Percentiles rank a stretch among this genome's conserved stretches.
Conservation (phyloP, 2,329 filamentous ascomycete genomes). For the Gnomoniopsis sp. region DNA sequence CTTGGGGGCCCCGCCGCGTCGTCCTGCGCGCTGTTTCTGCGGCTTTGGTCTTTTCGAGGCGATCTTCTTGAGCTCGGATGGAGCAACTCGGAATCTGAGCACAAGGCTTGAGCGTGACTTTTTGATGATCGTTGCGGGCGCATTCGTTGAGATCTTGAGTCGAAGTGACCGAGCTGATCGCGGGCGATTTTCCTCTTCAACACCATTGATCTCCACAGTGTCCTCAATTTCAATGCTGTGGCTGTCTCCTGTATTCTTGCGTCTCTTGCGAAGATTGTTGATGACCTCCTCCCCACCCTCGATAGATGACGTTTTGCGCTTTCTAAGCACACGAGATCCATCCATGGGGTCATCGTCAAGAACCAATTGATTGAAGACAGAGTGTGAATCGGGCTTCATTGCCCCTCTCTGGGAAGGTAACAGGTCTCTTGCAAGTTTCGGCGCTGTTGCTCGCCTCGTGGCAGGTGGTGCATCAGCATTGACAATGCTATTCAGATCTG, state of each 20-base stretch:
- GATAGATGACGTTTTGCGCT: conserved; percentile 76
- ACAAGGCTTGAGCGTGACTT: conserved; percentile 45
- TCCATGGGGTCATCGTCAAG: conserved; percentile 71
- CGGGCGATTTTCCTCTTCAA: conserved; percentile 32
- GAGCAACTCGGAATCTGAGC: conserved; percentile 56
- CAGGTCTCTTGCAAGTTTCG: conserved; percentile 68
- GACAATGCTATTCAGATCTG: conserved; percentile 26
- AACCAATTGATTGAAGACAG: conserved; percentile 71
- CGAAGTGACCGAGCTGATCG: conserved; percentile 57
- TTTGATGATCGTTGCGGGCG: conserved; percentile 39
- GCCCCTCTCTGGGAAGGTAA: conserved; percentile 65
- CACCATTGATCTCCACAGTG: conserved; percentile 21
- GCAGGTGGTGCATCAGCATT: conserved; percentile 37
- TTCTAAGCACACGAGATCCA: conserved; percentile 73
- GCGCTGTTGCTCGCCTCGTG: conserved; percentile 53
- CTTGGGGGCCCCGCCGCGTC: conserved; percentile 33
- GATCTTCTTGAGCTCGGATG: conserved; percentile 58
- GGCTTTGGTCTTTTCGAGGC: conserved; percentile 57
- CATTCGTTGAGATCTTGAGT: conserved; percentile 41
- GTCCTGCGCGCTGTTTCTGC: conserved; percentile 32
- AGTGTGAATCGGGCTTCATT: conserved; percentile 67
- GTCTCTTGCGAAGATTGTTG: conserved; percentile 50
- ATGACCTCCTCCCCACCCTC: conserved; percentile 60
- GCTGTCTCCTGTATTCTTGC: conserved; percentile 45
- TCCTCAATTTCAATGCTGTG: conserved; percentile 33